Evolutionary conservation across 139 green algal genomes (phyloP).

Genomic region (Auxenochlorella pyrenoidosa): DNA sequence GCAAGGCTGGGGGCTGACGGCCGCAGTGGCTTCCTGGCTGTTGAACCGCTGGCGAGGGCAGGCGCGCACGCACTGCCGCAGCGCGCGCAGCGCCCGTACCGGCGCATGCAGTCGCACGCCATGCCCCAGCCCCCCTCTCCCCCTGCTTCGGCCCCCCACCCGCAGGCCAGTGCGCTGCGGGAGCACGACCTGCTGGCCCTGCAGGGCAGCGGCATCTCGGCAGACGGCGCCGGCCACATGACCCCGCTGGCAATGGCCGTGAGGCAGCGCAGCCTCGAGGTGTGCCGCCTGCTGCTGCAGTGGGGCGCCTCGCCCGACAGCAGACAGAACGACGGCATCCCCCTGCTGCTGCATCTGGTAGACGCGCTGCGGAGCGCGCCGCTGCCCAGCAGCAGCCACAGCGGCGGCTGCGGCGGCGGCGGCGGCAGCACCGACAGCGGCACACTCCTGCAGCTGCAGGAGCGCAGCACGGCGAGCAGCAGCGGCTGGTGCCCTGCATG

Average conservation of each 20-base stretch:
- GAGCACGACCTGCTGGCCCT: too few relatives aligned
- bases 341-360: constrained; percentile 3
- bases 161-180: too few relatives aligned
- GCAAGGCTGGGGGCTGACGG: background rate
- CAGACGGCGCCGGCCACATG: background rate
- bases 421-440: background rate
- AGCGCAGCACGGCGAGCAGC: background rate
- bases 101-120: too few relatives aligned
- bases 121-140: too few relatives aligned
- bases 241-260: background rate
- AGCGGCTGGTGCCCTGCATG: background rate
- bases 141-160: too few relatives aligned
- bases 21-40: background rate
- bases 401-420: background rate
- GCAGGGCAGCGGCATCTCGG: background rate
- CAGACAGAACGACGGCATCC: background rate
- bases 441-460: background rate
- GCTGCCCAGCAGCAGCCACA: background rate
- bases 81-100: too few relatives aligned
- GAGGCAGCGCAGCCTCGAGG: background rate
- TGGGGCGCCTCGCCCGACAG: background rate
- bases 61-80: background rate
- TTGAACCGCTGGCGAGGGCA: background rate
- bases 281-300: constrained; percentile 8
- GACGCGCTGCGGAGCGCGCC: background rate